These are phyloP conservation scores for Colletotrichum destructivum DNA, from an alignment of 2,329 filamentous ascomycete genomes.

Conservation along the genomic window DNA sequence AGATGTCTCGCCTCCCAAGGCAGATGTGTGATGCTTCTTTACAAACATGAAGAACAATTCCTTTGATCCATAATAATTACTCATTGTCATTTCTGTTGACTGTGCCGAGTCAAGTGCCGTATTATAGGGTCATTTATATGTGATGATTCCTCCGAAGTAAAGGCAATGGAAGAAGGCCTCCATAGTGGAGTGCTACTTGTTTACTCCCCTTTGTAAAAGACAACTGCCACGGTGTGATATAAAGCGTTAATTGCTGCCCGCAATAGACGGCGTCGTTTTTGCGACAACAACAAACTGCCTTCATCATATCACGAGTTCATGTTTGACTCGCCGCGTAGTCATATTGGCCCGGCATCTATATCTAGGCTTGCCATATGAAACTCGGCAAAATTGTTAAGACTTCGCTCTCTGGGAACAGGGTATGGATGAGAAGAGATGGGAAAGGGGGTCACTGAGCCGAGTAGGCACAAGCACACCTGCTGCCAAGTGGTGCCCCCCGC, in stretches of 20 bases:
- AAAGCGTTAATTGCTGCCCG: no score
- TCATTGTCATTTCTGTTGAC: background rate
- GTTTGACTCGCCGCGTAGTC: background rate
- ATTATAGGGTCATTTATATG: background rate
- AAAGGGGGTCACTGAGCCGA: background rate
- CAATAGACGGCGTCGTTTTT: no score
- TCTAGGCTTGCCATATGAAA: background rate
- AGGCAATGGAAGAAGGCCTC: background rate
- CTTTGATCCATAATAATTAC: background rate
- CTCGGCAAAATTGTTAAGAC: background rate
- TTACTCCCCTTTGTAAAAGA: no score
- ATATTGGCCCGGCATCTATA: background rate
- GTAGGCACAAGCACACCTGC: background rate
- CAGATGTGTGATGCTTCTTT: background rate
- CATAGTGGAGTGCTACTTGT: background rate
- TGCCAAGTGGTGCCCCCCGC: background rate
- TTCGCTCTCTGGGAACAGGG: background rate
- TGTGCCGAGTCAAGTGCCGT: background rate
- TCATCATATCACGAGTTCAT: background rate
- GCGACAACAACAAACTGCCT: background rate
- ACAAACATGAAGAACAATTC: background rate
- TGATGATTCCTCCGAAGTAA: background rate
- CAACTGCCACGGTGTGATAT: no score
- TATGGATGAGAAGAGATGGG: background rate
- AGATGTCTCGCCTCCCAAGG: background rate